These are phyloP conservation scores for Penium margaritaceum DNA, from an alignment of 139 green algal genomes.

Conservation along the genomic window DNA sequence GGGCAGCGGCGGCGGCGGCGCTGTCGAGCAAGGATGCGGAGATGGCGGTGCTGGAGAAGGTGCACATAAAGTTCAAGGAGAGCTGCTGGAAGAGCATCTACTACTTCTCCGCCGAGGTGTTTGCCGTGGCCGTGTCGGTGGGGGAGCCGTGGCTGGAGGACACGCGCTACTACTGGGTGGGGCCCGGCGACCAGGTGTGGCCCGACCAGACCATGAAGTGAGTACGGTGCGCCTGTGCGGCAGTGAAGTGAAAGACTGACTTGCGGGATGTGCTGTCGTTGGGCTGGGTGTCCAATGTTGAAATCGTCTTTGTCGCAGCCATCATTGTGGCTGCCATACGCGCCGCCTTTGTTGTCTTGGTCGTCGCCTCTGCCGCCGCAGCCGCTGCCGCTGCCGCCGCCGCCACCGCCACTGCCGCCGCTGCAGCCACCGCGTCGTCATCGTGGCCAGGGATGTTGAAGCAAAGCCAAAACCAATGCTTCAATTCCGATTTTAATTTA, in stretches of 20 bases:
- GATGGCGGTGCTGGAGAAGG: conserved; percentile 1
- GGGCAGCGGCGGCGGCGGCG: background rate
- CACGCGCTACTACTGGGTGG: conserved; percentile 19
- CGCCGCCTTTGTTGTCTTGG: too few relatives aligned
- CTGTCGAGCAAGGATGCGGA: background rate
- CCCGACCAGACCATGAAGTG: conserved; percentile 40
- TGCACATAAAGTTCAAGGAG: conserved; percentile 46
- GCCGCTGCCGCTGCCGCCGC: too few relatives aligned
- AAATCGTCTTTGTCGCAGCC: too few relatives aligned
- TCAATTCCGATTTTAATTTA: too few relatives aligned
- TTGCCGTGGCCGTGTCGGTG: conserved; percentile 26
- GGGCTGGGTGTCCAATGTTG: background rate
- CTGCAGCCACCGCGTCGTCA: too few relatives aligned
- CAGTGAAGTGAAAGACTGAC: too few relatives aligned
- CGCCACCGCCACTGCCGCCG: too few relatives aligned
- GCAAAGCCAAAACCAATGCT: too few relatives aligned
- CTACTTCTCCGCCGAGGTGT: conserved; percentile 30
- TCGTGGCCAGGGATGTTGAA: too few relatives aligned
- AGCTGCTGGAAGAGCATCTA: conserved; percentile 46
- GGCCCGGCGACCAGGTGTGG: conserved; percentile 25
- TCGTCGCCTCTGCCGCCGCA: too few relatives aligned
- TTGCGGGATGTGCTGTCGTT: too few relatives aligned
- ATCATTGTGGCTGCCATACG: background rate
- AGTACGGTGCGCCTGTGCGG: too few relatives aligned
- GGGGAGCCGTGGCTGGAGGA: conserved; percentile 28